These are phyloP conservation scores for Fusarium setosum DNA, from an alignment of 2,329 filamentous ascomycete genomes.

Conservation along the genomic window DNA sequence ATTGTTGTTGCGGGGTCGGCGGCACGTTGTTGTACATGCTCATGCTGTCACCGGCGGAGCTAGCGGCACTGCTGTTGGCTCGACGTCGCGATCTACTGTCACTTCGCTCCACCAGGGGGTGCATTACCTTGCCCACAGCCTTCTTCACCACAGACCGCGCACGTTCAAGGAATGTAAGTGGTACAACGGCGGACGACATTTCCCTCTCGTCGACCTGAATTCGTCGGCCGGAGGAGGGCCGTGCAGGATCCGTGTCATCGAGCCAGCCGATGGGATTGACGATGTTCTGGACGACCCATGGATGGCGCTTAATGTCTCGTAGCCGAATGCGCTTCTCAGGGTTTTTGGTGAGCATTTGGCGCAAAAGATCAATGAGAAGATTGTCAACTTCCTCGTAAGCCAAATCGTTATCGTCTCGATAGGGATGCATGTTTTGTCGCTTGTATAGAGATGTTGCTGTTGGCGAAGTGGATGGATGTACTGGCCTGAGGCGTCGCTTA, in stretches of 20 bases:
- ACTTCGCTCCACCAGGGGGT: constrained; percentile 67
- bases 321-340: constrained; percentile 89
- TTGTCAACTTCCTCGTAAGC: constrained; percentile 89
- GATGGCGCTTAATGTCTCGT: constrained; percentile 91
- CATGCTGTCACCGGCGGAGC: constrained; percentile 69
- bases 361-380: constrained; percentile 81
- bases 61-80: constrained; percentile 72
- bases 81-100: constrained; percentile 66
- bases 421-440: constrained; percentile 71
- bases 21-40: constrained; percentile 57
- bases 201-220: constrained; percentile 95
- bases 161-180: constrained; percentile 86
- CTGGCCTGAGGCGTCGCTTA: constrained; percentile 81
- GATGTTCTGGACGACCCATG: constrained; percentile 87
- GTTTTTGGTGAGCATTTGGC: constrained; percentile 86
- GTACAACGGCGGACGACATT: constrained; percentile 89
- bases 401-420: constrained; percentile 81
- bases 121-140: constrained; percentile 71
- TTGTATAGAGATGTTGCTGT: constrained; percentile 66
- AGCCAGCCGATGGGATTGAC: constrained; percentile 83
- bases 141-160: constrained; percentile 83
- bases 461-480: constrained; percentile 69
- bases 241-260: constrained; percentile 90
- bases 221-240: constrained; percentile 80
- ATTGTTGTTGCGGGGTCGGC: constrained; percentile 60